Evolutionary conservation across 176 grass and related monocot species (phyloP).

Genomic region (Triticum dicoccoides): DNA sequence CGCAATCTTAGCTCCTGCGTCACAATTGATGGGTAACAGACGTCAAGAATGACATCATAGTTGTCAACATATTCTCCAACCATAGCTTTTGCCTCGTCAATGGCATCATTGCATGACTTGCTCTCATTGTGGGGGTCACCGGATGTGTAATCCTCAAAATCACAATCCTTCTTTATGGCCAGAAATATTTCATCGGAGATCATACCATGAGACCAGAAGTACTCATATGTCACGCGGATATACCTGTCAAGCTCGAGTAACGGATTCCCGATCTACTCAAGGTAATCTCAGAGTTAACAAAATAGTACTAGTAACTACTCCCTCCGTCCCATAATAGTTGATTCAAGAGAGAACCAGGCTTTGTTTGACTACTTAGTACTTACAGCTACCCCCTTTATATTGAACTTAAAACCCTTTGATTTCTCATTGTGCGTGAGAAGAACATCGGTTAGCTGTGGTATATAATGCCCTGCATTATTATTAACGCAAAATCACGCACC

Average conservation of each 20-base stretch:
- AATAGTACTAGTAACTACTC: background rate
- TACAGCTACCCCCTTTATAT: conserved; percentile 94
- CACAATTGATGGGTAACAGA: conserved; percentile 92
- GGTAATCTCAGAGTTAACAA: background rate
- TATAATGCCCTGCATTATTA: conserved; percentile 70
- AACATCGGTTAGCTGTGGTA: conserved; percentile 80
- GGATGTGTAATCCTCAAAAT: conserved; percentile 93
- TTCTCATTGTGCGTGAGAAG: conserved; percentile 75
- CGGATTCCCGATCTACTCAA: conserved; percentile 86
- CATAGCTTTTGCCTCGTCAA: conserved; percentile 54
- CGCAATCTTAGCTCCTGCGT: conserved; percentile 82
- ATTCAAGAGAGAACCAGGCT: conserved; percentile 4
- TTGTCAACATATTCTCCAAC: conserved; percentile 82
- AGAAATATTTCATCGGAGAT: conserved; percentile 93
- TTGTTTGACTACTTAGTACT: conserved; percentile 38
- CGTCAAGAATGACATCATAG: conserved; percentile 86
- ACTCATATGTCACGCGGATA: conserved; percentile 77
- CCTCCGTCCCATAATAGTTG: background rate
- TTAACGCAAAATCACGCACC: background rate
- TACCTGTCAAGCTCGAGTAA: conserved; percentile 89
- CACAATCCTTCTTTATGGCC: conserved; percentile 61
- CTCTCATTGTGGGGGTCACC: conserved; percentile 58
- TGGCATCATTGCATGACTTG: conserved; percentile 74
- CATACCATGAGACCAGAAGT: conserved; percentile 99
- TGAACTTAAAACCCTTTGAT: conserved; percentile 93